Base-by-base conservation (phyloP, 345 rosid genomes). In the Abelmoschus esculentus region DNA sequence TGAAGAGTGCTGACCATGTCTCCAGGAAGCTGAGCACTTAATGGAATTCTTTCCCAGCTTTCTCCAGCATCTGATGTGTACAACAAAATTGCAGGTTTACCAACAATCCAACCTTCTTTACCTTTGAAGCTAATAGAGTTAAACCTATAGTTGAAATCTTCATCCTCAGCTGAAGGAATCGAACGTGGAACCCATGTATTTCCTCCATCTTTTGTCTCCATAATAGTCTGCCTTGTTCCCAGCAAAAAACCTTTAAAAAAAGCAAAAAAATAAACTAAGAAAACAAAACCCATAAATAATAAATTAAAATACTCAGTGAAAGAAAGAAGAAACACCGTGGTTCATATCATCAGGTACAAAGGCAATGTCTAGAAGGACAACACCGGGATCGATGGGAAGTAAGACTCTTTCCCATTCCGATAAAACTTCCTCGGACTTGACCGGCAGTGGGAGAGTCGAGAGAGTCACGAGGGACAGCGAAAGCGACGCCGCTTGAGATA, bases 71-170 rank as follows among this genome's bases (percentile, higher is more conserved):
- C 88, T 4, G 89, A 70, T 40, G 96, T 93, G 77, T 93, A 81
- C 82, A 93, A 73, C 77, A 93, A 86, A 71, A 93, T 91, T 5
- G 95, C 83, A 66, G 97, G 98, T 70, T 93, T 93, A 14, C 97
- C 95, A 61, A 93, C 88, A 75, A 93, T 93, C 97, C 98, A 93
- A 5, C 98, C 98, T 76, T 93, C 90, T 76, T 89, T 93, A 14
- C 97, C 97, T 70, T 79, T 80, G 73, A 93, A 93, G 66, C 95
- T 89, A 44, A 91, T 85, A 12, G 97, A 85, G 77, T 93, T 93
- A 74, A 93, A 93, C 69, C 98, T 88, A 38, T 91, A 93, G 74
- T 93, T 93, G 79, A 93, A 93, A 75, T 93, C 98, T 70, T 93
- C 98, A 18, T 93, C 98, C 79, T 93, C 97, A 1, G 97, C 98